phyloP scores from a whole-genome alignment of 208 protist species.

The Leishmania arabica region DNA sequence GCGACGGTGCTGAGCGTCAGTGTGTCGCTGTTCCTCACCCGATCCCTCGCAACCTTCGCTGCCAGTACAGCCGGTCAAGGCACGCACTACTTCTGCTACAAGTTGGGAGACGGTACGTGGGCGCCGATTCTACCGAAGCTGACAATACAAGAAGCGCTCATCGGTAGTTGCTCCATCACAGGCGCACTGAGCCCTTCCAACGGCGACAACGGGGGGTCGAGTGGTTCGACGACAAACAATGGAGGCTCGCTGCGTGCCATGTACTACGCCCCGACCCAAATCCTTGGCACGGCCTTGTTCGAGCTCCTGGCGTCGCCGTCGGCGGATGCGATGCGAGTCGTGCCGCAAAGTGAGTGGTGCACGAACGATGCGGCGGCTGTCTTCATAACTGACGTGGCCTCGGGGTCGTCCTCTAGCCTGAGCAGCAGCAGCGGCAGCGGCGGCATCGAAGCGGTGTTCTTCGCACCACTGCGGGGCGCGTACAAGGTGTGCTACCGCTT shows the following conservation, averaged over 20 bases:
- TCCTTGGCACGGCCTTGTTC: constrained; percentile 38
- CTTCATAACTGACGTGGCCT: constrained; percentile 36
- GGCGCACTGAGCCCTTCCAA: constrained; percentile 37
- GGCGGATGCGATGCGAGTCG: constrained; percentile 58
- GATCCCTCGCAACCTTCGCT: constrained; percentile 59
- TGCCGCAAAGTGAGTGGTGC: constrained; percentile 67
- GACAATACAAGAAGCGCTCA: constrained; percentile 38
- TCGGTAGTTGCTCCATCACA: constrained; percentile 36
- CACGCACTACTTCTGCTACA: constrained; percentile 77
- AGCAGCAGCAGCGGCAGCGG: constrained; percentile 22
- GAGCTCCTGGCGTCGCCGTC: constrained; percentile 20
- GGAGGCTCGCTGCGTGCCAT: constrained; percentile 57
- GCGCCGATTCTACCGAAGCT: constrained; percentile 68
- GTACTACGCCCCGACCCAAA: constrained; percentile 74
- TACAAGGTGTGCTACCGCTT: constrained; percentile 92
- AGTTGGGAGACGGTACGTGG: constrained; percentile 72
- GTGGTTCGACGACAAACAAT: constrained; percentile 9
- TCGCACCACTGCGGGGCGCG: constrained; percentile 45
- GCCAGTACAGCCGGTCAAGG: constrained; percentile 24
- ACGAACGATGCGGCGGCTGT: constrained; percentile 53
- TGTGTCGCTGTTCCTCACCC: constrained; percentile 32
- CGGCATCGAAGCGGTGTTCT: constrained; percentile 38
- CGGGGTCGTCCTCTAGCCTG: constrained; percentile 9
- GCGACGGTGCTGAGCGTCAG: constrained; percentile 46
- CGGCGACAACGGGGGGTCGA: constrained; percentile 19